phyloP scores from a whole-genome alignment of 2,329 filamentous ascomycete genomes.

The Pseudocercospora fijiensis region DNA sequence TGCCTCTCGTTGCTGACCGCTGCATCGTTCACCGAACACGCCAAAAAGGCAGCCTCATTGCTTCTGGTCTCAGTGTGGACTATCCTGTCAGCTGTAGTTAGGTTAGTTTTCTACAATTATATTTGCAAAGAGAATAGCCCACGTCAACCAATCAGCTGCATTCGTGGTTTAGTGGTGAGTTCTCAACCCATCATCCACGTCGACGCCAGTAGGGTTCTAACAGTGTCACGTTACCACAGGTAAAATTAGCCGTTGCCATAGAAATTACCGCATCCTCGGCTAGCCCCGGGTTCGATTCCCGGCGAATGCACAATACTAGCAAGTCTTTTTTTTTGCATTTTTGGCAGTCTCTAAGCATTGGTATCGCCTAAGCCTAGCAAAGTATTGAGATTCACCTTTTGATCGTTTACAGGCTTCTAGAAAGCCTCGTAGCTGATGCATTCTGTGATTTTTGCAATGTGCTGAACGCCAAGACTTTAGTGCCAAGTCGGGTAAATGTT shows the following conservation, averaged over 20 bases:
- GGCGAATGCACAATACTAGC: conserved; percentile 10
- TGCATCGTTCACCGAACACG: too few relatives aligned
- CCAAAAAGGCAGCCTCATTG: too few relatives aligned
- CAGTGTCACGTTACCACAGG: not conserved
- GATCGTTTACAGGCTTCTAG: not conserved
- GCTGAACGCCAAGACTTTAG: not conserved
- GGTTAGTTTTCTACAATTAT: too few relatives aligned
- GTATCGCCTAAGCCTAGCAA: not conserved
- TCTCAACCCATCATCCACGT: too few relatives aligned
- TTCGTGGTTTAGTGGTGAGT: not conserved
- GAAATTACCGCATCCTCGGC: not conserved
- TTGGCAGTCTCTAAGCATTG: too few relatives aligned
- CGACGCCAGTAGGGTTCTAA: too few relatives aligned
- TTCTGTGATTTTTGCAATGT: not conserved
- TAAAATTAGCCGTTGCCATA: not conserved
- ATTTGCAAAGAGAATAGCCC: too few relatives aligned
- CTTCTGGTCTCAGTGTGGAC: too few relatives aligned
- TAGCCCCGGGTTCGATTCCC: conserved; percentile 23
- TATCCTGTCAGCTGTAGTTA: too few relatives aligned
- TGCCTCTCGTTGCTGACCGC: too few relatives aligned
- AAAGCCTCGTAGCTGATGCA: not conserved
- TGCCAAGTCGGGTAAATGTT: not conserved
- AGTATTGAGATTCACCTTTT: not conserved
- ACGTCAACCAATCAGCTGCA: too few relatives aligned
- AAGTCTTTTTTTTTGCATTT: not conserved